Percentiles rank a stretch among this genome's conserved stretches.
These are phyloP conservation scores for Dioscorea cayenensis DNA, from an alignment of 116 monocot species.

Conservation along the genomic window DNA sequence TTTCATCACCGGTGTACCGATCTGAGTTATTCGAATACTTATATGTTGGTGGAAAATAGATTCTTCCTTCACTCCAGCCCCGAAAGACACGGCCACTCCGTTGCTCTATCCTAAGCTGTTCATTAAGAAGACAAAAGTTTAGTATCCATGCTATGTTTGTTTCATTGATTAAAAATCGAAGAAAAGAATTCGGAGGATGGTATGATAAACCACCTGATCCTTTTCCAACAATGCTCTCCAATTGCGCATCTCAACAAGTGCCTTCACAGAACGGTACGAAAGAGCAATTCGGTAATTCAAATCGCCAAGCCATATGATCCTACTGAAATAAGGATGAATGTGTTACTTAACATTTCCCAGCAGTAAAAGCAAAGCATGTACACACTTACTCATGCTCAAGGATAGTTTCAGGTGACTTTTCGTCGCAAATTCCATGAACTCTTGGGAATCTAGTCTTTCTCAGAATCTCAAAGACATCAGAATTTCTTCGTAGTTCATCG, in stretches of 20 bases:
- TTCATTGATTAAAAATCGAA: not conserved
- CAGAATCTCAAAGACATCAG: conserved; percentile 71
- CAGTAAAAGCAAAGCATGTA: not conserved
- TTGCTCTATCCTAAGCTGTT: conserved; percentile 49
- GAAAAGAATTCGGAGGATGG: not conserved
- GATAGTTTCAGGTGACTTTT: conserved; percentile 68
- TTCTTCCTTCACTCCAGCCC: conserved; percentile 56
- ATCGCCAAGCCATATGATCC: conserved; percentile 80
- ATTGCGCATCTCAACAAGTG: conserved; percentile 78
- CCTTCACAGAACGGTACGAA: conserved; percentile 63
- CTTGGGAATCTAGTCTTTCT: conserved; percentile 70
- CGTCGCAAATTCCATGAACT: conserved; percentile 43
- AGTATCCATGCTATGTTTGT: not conserved
- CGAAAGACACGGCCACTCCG: conserved; percentile 33
- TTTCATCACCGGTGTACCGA: conserved; percentile 42
- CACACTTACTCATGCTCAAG: conserved; percentile 72
- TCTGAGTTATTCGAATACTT: conserved; percentile 64
- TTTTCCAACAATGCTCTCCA: conserved; percentile 74
- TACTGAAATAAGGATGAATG: conserved; percentile 26
- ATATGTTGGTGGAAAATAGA: conserved; percentile 58
- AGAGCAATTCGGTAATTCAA: conserved; percentile 76
- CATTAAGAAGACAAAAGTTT: not conserved
- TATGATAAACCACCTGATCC: conserved; percentile 51
- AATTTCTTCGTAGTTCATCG: conserved; percentile 66
- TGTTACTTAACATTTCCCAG: not conserved